A percentile compares a stretch with the other conserved stretches of the same genome.
phyloP scores from a whole-genome alignment of 2,329 filamentous ascomycete genomes.

The Diplocarpon mali region DNA sequence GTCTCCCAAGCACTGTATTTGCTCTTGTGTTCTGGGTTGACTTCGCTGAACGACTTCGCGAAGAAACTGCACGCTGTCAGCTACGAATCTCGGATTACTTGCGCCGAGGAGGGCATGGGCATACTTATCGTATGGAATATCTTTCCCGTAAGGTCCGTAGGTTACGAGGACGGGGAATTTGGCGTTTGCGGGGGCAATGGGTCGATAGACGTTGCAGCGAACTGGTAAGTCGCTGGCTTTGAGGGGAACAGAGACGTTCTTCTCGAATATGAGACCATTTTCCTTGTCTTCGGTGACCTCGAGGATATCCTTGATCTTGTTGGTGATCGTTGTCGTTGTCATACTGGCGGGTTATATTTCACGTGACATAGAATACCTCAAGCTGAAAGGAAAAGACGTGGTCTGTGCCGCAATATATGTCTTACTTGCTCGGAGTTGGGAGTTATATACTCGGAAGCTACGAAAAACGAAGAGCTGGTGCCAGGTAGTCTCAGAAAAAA shows the following conservation, averaged over 20 bases:
- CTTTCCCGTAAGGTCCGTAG: constrained; percentile 65
- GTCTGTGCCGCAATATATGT: too few relatives aligned
- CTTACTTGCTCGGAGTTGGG: too few relatives aligned
- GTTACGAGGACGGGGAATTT: constrained; percentile 51
- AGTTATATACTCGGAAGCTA: too few relatives aligned
- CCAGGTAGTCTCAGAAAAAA: too few relatives aligned
- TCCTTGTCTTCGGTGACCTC: not conserved
- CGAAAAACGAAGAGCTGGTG: too few relatives aligned
- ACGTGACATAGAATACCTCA: too few relatives aligned
- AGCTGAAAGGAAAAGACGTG: too few relatives aligned
- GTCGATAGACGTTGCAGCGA: constrained; percentile 36
- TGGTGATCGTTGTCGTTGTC: not conserved
- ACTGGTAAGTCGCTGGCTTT: not conserved
- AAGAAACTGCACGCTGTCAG: constrained; percentile 29
- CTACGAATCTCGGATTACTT: too few relatives aligned
- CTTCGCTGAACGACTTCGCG: constrained; percentile 35
- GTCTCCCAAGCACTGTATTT: constrained; percentile 35
- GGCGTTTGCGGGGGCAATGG: constrained; percentile 29
- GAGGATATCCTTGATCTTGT: constrained; percentile 1
- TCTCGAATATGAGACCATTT: constrained; percentile 30
- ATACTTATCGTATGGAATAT: constrained; percentile 48
- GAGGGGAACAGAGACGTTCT: constrained; percentile 33
- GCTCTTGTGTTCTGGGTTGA: constrained; percentile 32
- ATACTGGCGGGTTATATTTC: too few relatives aligned
- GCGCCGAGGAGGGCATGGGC: too few relatives aligned